Percentiles rank a stretch among this genome's conserved stretches.
phyloP scores from a whole-genome alignment of 2,329 filamentous ascomycete species.

The Corynespora cassiicola region DNA sequence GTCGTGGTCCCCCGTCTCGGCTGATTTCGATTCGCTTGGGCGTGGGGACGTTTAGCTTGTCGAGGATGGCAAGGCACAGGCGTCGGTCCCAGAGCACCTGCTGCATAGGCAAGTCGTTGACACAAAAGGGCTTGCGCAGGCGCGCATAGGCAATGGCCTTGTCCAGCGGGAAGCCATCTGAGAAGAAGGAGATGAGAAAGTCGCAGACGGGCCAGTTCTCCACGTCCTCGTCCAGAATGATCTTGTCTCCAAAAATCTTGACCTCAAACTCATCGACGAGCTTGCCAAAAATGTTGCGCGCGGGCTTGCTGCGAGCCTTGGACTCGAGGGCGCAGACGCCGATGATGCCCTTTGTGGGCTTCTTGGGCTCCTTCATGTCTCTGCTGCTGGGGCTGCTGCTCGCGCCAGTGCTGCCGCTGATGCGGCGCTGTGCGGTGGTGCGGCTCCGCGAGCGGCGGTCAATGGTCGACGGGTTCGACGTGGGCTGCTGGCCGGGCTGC shows the following conservation, averaged over 20 bases:
- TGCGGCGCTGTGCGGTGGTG: conserved; percentile 71
- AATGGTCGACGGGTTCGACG: conserved; percentile 14
- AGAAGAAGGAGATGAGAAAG: conserved; percentile 98
- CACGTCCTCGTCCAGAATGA: conserved; percentile 94
- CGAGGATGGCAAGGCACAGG: conserved; percentile 84
- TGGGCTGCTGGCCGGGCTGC: conserved; percentile 18
- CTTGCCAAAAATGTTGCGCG: conserved; percentile 92
- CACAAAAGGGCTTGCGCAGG: conserved; percentile 91
- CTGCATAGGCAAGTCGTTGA: conserved; percentile 98
- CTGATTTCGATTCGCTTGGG: conserved; percentile 89
- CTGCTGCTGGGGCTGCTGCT: conserved; percentile 75
- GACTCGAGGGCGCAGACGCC: conserved; percentile 95
- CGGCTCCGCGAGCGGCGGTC: conserved; percentile 46
- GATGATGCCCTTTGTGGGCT: conserved; percentile 68
- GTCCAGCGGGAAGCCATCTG: conserved; percentile 93
- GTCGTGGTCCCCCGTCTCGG: conserved; percentile 84
- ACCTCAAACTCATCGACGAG: conserved; percentile 96
- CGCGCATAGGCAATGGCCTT: conserved; percentile 97
- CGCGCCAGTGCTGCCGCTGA: conserved; percentile 81
- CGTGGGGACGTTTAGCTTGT: conserved; percentile 87
- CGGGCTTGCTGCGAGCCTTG: conserved; percentile 96
- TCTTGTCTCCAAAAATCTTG: conserved; percentile 97
- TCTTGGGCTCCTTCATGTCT: conserved; percentile 60
- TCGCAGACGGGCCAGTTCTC: conserved; percentile 97
- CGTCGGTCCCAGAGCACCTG: conserved; percentile 95